These are phyloP conservation scores for Alternaria sp. DNA, from an alignment of 2,329 filamentous ascomycete species.

Conservation along the genomic window DNA sequence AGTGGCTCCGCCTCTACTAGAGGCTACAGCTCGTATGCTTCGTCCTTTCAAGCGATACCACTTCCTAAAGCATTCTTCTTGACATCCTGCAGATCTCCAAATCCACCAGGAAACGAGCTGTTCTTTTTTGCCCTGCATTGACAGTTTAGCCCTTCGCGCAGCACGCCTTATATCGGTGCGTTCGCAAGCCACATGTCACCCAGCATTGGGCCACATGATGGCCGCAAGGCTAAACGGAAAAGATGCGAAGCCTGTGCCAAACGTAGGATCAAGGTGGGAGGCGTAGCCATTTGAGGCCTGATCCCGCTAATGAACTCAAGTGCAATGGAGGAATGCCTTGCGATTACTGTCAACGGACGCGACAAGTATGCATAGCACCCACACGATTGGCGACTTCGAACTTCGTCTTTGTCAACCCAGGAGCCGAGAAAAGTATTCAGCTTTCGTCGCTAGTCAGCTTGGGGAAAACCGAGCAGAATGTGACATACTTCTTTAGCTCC, in stretches of 20 bases:
- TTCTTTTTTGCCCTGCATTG: not conserved
- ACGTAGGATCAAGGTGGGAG: conserved; percentile 38
- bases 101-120: not conserved
- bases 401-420: conserved; percentile 30
- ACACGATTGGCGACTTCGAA: conserved; percentile 9
- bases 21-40: conserved; percentile 3
- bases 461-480: conserved; percentile 12
- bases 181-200: conserved; percentile 20
- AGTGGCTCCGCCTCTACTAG: conserved; percentile 3
- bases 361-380: conserved; percentile 24
- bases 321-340: conserved; percentile 39
- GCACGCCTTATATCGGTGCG: not conserved
- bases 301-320: conserved; percentile 18
- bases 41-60: conserved; percentile 2
- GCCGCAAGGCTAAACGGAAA: conserved; percentile 39
- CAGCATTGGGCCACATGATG: conserved; percentile 39
- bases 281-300: not conserved
- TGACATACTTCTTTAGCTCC: conserved; percentile 35
- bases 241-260: conserved; percentile 38
- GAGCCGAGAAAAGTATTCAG: not conserved
- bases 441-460: not conserved
- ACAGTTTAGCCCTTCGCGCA: not conserved
- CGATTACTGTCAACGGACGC: conserved; percentile 29
- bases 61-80: not conserved
- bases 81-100: not conserved